phyloP scores from a whole-genome alignment of 495 filamentous ascomycete species.

The Cercophora newfieldiana region DNA sequence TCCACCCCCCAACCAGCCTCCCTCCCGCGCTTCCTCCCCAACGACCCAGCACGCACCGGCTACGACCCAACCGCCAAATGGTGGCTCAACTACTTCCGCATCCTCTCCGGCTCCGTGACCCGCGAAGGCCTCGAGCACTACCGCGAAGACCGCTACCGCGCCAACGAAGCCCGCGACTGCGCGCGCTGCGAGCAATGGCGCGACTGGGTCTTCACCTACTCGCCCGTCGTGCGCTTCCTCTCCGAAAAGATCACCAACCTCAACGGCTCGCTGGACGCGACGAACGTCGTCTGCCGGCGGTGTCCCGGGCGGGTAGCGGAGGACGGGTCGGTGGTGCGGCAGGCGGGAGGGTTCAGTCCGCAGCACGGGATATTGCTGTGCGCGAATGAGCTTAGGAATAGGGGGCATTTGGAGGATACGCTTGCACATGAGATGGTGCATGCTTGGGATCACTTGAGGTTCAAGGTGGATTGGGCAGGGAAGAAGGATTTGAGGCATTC shows the following conservation, averaged over 20 bases:
- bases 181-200: constrained; percentile 72
- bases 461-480: constrained; percentile 78
- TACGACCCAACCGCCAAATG: constrained; percentile 62
- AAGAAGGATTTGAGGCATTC: constrained; percentile 74
- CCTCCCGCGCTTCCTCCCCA: constrained; percentile 36
- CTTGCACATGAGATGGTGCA: constrained; percentile 98
- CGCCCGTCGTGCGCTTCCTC: constrained; percentile 83
- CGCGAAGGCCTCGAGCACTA: constrained; percentile 67
- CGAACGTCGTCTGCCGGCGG: constrained; percentile 78
- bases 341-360: constrained; percentile 76
- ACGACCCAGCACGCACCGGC: constrained; percentile 55
- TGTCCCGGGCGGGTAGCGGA: constrained; percentile 58
- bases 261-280: constrained; percentile 67
- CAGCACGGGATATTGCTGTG: constrained; percentile 85
- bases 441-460: constrained; percentile 89
- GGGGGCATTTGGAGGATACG: constrained; percentile 83
- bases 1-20: background rate
- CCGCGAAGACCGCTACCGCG: constrained; percentile 64
- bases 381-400: constrained; percentile 77
- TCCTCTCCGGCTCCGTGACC: constrained; percentile 69
- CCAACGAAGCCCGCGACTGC: constrained; percentile 71
- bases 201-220: constrained; percentile 77
- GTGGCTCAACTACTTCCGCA: constrained; percentile 79
- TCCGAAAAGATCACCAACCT: constrained; percentile 72
- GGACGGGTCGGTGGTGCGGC: constrained; percentile 43